Percentiles rank a stretch among this genome's conserved stretches.
Evolutionary conservation across 169 alveolate species (phyloP).

Genomic region (Cryptosporidium viatorum): DNA sequence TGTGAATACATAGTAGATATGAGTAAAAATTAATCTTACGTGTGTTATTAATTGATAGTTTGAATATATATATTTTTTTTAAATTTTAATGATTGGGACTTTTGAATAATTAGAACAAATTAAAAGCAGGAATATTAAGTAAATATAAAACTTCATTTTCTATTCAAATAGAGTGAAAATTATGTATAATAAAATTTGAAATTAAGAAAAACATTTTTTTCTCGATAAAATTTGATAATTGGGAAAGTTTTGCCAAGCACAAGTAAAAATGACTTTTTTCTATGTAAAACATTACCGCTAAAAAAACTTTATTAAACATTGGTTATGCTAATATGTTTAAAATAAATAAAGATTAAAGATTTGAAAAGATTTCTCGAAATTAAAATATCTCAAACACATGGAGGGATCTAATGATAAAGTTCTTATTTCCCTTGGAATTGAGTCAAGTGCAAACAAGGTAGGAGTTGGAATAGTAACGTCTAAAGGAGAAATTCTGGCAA

Average conservation of each 20-base stretch:
- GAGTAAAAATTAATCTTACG: background rate
- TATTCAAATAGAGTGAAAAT: no score
- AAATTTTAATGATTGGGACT: background rate
- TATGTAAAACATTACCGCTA: background rate
- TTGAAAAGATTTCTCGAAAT: background rate
- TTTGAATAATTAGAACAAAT: background rate
- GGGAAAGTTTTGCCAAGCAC: background rate
- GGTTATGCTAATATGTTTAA: background rate
- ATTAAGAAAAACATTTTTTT: background rate
- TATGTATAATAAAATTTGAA: no score
- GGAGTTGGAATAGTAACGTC: slow-evolving; percentile 96
- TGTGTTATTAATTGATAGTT: background rate
- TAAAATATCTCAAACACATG: background rate
- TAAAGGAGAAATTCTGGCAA: slow-evolving; percentile 93
- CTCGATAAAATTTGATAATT: background rate
- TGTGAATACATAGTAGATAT: background rate
- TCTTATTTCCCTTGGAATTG: slow-evolving; percentile 92
- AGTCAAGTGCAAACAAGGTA: slow-evolving; percentile 98
- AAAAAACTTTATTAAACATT: background rate
- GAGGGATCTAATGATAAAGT: slow-evolving; percentile 45
- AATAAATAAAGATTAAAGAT: background rate
- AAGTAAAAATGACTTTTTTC: background rate
- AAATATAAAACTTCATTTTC: no score
- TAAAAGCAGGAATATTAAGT: background rate
- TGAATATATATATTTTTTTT: background rate